Evolutionary conservation across 768 basidiomycete genomes (phyloP), one percentile per base, ranked within the genome.

Genomic region (Mycena venus): DNA sequence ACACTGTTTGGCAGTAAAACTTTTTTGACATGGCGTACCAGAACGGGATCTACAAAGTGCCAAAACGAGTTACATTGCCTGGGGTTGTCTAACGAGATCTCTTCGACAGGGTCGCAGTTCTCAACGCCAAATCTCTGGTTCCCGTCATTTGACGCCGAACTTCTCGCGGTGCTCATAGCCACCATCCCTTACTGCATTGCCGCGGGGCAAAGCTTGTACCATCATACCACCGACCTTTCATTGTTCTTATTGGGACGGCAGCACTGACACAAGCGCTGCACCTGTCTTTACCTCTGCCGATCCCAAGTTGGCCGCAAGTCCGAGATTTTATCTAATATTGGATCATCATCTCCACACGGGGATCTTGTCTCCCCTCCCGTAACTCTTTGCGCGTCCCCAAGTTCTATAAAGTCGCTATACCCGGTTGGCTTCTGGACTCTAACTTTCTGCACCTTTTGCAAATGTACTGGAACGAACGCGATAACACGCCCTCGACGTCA

Each of bases 391-490:
- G 31, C 47, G 34, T 42, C 14, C 47, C 31, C 21, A 27, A 38
- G 49, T 12, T 61, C 14, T 62, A 60, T 68, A 67, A 67, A 58
- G 59, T 31, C 61, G 67, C 68, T 63, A 40, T 44, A 47, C 47
- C 58, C 65, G 51, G 27, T 66, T 29, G 10, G 38, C 29, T 12
- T 25, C 12, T 29, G n/a, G 25, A 42, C 51, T 36, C 21, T 29
- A 59, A 6, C 36, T 40, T 47, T 25, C 19, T 42, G 10, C n/a
- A 2, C 40, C 27, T 23, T 38, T 34, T 5, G 55, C 68, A 17
- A n/a, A 76, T 76, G 75, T 73, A 70, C 63, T 73, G 51, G 59
- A 63, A 47, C 68, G 11, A 63, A 21, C 63, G 58, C 56, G 49
- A 76, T 29, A 59, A 21, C 38, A 38, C 66, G 23, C 53, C 62